Conservation (phyloP, 345 rosid genomes). For the Eutrema yunnanense region DNA sequence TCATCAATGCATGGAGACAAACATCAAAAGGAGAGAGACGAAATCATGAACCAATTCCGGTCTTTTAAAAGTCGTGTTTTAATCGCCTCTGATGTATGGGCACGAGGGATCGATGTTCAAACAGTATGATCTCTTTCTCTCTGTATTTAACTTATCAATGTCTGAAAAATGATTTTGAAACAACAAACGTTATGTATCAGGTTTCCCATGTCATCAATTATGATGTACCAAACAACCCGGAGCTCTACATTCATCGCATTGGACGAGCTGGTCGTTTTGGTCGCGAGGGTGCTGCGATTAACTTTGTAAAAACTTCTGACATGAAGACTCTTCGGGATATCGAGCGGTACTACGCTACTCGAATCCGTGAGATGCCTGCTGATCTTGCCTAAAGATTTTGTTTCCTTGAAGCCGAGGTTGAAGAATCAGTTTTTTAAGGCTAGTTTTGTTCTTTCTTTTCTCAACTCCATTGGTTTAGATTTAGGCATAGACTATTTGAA, state of each 20-base stretch:
- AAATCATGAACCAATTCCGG: slow-evolving; percentile 78
- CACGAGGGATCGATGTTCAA: slow-evolving; percentile 92
- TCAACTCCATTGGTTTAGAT: neutral
- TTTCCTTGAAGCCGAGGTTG: neutral
- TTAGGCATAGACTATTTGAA: neutral
- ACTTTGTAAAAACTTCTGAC: slow-evolving; percentile 77
- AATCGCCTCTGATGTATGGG: slow-evolving; percentile 98
- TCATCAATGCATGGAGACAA: slow-evolving; percentile 99
- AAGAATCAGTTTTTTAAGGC: neutral
- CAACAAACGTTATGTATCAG: slow-evolving; percentile 24
- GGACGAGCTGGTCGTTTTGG: slow-evolving; percentile 98
- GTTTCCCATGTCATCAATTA: slow-evolving; percentile 91
- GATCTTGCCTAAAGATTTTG: slow-evolving; percentile 45
- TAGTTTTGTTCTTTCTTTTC: neutral
- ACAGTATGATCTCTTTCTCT: slow-evolving; percentile 43
- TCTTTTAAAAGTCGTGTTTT: slow-evolving; percentile 75
- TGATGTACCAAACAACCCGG: slow-evolving; percentile 90
- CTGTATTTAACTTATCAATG: neutral
- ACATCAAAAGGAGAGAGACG: slow-evolving; percentile 97
- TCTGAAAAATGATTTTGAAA: neutral
- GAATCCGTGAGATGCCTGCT: slow-evolving; percentile 86
- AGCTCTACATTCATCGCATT: slow-evolving; percentile 91
- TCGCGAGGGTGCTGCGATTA: slow-evolving; percentile 90
- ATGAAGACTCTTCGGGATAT: slow-evolving; percentile 75
- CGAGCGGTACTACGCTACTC: slow-evolving; percentile 70